A percentile compares a stretch with the other conserved stretches of the same genome.
Evolutionary conservation across 306 rosid species (phyloP).

Genomic region (Spatholobus suberectus): DNA sequence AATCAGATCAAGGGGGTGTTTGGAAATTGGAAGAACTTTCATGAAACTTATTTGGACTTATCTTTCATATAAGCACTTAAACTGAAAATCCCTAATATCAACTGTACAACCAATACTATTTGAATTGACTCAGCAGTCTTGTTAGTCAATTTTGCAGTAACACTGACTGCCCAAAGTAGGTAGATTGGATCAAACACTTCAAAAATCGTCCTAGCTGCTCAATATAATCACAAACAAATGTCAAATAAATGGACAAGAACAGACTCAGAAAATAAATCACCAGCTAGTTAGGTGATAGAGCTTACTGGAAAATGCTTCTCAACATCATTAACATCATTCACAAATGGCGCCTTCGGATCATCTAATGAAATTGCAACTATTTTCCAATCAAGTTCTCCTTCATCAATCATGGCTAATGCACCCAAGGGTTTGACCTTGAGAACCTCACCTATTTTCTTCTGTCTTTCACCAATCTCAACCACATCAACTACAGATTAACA

Average conservation of each 20-base stretch:
- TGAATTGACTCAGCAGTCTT: not conserved
- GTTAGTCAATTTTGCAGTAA: constrained; percentile 2
- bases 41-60: not conserved
- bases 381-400: constrained; percentile 99
- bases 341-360: constrained; percentile 90
- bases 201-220: not conserved
- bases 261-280: not conserved
- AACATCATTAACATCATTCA: constrained; percentile 82
- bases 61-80: not conserved
- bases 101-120: not conserved
- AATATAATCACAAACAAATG: not conserved
- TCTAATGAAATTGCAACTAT: constrained; percentile 92
- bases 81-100: not conserved
- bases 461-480: constrained; percentile 83
- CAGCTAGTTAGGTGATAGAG: constrained; percentile 25
- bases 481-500: constrained; percentile 75
- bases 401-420: constrained; percentile 99
- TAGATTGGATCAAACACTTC: constrained; percentile 6
- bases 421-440: constrained; percentile 91
- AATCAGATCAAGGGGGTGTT: not conserved
- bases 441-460: constrained; percentile 77
- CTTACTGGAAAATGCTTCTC: constrained; percentile 97
- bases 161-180: not conserved
- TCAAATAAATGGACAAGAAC: constrained; percentile 18
- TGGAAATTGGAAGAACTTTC: not conserved